Conservation (phyloP, 257 asterid species). For the Cynanchum wilfordii region DNA sequence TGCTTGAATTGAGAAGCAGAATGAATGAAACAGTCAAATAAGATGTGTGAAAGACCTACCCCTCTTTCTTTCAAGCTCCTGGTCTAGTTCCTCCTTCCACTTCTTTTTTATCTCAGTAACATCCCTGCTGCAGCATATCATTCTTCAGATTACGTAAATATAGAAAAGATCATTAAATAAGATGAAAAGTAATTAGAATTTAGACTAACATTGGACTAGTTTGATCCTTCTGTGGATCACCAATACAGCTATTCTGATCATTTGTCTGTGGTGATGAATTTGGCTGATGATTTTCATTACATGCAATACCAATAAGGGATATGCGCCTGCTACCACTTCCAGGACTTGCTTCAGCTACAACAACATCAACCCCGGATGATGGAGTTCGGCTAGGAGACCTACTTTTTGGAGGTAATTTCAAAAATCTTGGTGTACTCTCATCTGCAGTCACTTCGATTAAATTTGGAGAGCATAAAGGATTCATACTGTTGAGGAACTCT, state of each 20-base stretch:
- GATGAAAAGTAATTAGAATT: background rate
- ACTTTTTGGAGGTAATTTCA: slow-evolving; percentile 41
- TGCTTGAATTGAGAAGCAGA: background rate
- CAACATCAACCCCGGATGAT: slow-evolving; percentile 17
- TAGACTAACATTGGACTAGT: slow-evolving; percentile 31
- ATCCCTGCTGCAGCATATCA: slow-evolving; percentile 16
- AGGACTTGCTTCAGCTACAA: slow-evolving; percentile 29
- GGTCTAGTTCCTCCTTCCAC: slow-evolving; percentile 44
- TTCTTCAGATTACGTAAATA: background rate
- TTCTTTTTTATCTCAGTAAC: slow-evolving; percentile 36
- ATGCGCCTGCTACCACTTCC: slow-evolving; percentile 27
- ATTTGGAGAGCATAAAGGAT: slow-evolving; percentile 31
- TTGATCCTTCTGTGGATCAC: slow-evolving; percentile 19
- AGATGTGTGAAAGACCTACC: slow-evolving; percentile 18
- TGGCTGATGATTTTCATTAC: slow-evolving; percentile 24
- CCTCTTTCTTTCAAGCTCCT: slow-evolving; percentile 44
- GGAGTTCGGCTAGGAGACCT: slow-evolving; percentile 38
- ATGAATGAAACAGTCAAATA: background rate
- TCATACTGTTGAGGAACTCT: slow-evolving; percentile 37
- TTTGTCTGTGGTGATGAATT: slow-evolving; percentile 25
- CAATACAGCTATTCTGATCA: slow-evolving; percentile 18
- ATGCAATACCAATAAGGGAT: slow-evolving; percentile 20
- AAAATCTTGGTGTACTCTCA: slow-evolving; percentile 24
- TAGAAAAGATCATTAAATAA: slow-evolving; percentile 1
- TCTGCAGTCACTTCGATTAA: slow-evolving; percentile 23